A percentile compares a stretch with the other conserved stretches of the same genome.
Evolutionary conservation across 768 basidiomycete species (phyloP).

Genomic region (Boletus reticulatus): DNA sequence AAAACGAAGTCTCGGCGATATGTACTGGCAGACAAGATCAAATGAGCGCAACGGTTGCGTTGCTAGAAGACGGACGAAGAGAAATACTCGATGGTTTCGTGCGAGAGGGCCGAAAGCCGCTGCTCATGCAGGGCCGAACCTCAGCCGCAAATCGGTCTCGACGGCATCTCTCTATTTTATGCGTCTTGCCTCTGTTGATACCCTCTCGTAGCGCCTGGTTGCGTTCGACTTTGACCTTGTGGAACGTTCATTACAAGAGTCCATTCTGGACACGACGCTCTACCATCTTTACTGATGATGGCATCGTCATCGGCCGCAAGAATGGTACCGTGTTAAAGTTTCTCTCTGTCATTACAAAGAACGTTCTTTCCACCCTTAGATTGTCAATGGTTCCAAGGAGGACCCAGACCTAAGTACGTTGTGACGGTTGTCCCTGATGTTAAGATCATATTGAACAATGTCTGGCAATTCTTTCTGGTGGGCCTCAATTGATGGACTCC

Average conservation of each 20-base stretch:
- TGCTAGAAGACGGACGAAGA: slow-evolving; percentile 71
- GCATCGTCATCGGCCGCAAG: slow-evolving; percentile 80
- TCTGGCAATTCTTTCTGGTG: no score
- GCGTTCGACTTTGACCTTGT: slow-evolving; percentile 82
- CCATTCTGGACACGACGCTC: slow-evolving; percentile 77
- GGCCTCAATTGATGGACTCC: no score
- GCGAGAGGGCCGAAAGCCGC: slow-evolving; percentile 53
- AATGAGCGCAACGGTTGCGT: slow-evolving; percentile 87
- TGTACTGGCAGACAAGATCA: slow-evolving; percentile 71
- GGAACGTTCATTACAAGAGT: slow-evolving; percentile 76
- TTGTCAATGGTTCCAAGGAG: slow-evolving; percentile 70
- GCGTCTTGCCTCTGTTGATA: not conserved
- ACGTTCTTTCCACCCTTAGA: slow-evolving; percentile 73
- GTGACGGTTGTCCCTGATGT: no score
- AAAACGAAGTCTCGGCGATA: slow-evolving; percentile 64
- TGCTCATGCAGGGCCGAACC: slow-evolving; percentile 57
- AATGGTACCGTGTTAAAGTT: slow-evolving; percentile 85
- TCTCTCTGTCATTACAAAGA: slow-evolving; percentile 69
- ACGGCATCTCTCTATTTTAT: slow-evolving; percentile 52
- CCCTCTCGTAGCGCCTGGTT: slow-evolving; percentile 60
- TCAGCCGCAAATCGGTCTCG: slow-evolving; percentile 65
- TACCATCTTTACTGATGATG: slow-evolving; percentile 85
- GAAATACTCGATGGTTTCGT: slow-evolving; percentile 94
- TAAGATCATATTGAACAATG: no score
- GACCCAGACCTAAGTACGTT: no score